A percentile compares a stretch with the other conserved stretches of the same genome.
Conservation (phyloP, 2,329 filamentous ascomycete genomes). For the Alternaria sp. region DNA sequence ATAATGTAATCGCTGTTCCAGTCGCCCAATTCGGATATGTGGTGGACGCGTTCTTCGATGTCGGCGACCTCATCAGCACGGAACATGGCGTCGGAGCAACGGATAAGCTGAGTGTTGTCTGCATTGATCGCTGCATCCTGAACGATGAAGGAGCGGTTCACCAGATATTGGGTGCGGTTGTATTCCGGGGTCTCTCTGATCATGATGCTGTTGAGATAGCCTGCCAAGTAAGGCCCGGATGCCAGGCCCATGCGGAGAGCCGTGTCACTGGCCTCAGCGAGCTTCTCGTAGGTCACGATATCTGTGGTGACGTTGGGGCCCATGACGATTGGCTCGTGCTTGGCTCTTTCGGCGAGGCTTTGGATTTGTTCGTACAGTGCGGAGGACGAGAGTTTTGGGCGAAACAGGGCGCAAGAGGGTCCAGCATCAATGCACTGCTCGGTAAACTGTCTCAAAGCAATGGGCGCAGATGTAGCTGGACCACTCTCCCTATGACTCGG, state of each 20-base stretch:
- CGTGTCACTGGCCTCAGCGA: neutral
- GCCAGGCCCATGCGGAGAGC: neutral
- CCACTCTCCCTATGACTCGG: neutral
- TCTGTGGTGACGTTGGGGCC: neutral
- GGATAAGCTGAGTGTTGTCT: neutral
- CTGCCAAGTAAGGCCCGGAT: neutral
- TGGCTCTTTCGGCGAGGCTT: accelerated
- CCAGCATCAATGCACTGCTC: neutral
- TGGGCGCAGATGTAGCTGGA: accelerated
- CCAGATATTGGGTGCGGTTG: neutral
- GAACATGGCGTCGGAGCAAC: neutral
- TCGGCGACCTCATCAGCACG: neutral
- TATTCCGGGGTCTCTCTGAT: neutral
- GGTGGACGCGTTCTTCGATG: neutral
- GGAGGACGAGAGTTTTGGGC: neutral
- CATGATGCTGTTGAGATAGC: neutral
- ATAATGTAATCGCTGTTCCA: neutral
- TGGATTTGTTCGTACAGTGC: neutral
- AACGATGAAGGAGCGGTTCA: neutral
- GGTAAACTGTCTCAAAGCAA: neutral
- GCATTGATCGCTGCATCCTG: neutral
- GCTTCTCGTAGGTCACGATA: neutral
- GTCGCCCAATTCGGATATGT: neutral
- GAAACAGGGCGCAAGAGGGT: neutral
- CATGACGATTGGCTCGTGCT: neutral